Evolutionary conservation across 129 eudicot species (phyloP).

Genomic region (Rutidosis leptorrhynchoides): DNA sequence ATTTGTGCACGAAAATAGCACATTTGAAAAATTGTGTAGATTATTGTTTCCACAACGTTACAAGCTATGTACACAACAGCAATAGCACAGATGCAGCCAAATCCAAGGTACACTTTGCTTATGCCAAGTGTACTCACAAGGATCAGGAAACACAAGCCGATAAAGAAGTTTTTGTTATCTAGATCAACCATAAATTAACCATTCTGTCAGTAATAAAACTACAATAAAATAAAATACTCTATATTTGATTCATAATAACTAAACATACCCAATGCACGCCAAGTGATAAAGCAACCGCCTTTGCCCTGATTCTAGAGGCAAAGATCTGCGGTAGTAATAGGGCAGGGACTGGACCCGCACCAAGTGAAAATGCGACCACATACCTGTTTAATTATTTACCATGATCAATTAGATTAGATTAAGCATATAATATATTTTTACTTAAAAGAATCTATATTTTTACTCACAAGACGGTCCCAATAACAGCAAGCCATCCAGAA

Average conservation of each 20-base stretch:
- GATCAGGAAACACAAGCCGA: slow-evolving; percentile 92
- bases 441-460: background rate
- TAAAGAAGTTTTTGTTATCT: slow-evolving; percentile 85
- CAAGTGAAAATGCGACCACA: slow-evolving; percentile 88
- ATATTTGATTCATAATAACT: slow-evolving; percentile 20
- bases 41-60: slow-evolving; percentile 85
- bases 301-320: slow-evolving; percentile 94
- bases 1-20: background rate
- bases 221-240: background rate
- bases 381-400: slow-evolving; percentile 54
- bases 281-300: slow-evolving; percentile 90
- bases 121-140: slow-evolving; percentile 74
- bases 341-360: slow-evolving; percentile 99
- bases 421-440: background rate
- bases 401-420: background rate
- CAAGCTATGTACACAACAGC: slow-evolving; percentile 74
- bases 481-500: slow-evolving; percentile 83
- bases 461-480: slow-evolving; percentile 92
- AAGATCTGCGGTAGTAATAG: slow-evolving; percentile 94
- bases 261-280: slow-evolving; percentile 88
- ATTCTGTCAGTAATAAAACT: slow-evolving; percentile 11
- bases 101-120: slow-evolving; percentile 89
- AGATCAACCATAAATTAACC: slow-evolving; percentile 24
- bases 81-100: slow-evolving; percentile 58
- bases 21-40: background rate